These are phyloP conservation scores for Inga oerstediana DNA, from an alignment of 306 rosid genomes.

Conservation along the genomic window DNA sequence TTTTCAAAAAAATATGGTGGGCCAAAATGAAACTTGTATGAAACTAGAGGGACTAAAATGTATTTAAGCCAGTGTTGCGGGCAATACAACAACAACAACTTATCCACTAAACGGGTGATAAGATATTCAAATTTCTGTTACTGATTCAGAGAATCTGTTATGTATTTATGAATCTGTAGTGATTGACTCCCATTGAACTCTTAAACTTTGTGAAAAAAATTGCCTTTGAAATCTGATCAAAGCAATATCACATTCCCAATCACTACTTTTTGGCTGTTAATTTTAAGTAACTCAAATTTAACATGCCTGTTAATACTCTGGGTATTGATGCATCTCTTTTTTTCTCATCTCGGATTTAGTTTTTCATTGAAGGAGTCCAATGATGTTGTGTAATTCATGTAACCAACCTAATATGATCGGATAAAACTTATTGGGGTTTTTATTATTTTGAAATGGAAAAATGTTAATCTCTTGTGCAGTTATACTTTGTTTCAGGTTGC, in stretches of 20 bases:
- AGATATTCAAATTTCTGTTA: not conserved
- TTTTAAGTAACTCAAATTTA: not conserved
- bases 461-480: slow-evolving; percentile 4
- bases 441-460: not conserved
- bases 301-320: not conserved
- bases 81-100: too few relatives aligned
- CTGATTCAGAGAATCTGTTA: not conserved
- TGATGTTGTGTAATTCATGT: not conserved
- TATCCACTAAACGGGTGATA: not conserved
- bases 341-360: not conserved
- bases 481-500: slow-evolving; percentile 42
- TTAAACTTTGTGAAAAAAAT: not conserved
- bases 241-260: not conserved
- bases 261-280: not conserved
- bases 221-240: not conserved
- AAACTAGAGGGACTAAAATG: not conserved
- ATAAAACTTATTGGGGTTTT: not conserved
- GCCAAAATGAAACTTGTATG: not conserved
- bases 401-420: not conserved
- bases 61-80: not conserved
- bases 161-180: not conserved
- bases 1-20: not conserved
- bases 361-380: not conserved
- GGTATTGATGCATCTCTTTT: not conserved
- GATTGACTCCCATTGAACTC: not conserved